Evolutionary conservation across 2,329 filamentous ascomycete species (phyloP), one percentile per base, ranked within the genome.

Genomic region (Calonectria pseudoreteaudii): DNA sequence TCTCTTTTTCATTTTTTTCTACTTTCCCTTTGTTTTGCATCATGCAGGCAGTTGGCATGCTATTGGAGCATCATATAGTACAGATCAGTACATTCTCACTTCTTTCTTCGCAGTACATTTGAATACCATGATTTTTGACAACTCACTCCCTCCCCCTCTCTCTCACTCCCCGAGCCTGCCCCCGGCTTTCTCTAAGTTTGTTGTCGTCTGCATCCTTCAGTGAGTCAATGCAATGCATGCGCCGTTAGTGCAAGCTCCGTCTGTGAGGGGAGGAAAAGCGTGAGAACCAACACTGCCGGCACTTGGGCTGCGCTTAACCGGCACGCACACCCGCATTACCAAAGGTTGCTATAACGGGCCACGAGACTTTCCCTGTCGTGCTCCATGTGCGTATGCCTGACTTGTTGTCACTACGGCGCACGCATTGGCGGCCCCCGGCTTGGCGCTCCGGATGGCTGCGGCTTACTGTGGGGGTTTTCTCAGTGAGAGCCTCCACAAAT

Each of bases 381-480:
- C 8, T 23, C 34, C 3, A 18, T 28, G 18, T 44, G 41, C 10
- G 34, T n/a, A 16, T 16, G 34, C 34, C 56, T 23, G 34, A 41
- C 34, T 41, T 58, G 68, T 41, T 58, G 68, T 58, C 62, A 60
- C 41, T 53, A 26, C 10, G 38, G 52, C 41, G 62, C 41, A 53
- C 28, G 5, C 30, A 49, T 62, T 52, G 52, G 49, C 44, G 30
- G 31, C 11, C 23, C 11, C 23, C 14, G 13, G 28, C 41, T 50
- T 66, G 62, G 28, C 62, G 7, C 50, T 67, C 69, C 69, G 62
- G 52, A 4, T 34, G 31, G 23, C 47, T 38, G 30, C 69, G 69
- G 62, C 64, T 67, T 71, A 67, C 52, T 52, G 62, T 58, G 36
- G 62, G 66, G n/a, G n/a, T n/a, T n/a, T n/a, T n/a, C n/a, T n/a